Conservation (phyloP, 306 rosid species). For the cucumber (Cucumis sativus) region DNA sequence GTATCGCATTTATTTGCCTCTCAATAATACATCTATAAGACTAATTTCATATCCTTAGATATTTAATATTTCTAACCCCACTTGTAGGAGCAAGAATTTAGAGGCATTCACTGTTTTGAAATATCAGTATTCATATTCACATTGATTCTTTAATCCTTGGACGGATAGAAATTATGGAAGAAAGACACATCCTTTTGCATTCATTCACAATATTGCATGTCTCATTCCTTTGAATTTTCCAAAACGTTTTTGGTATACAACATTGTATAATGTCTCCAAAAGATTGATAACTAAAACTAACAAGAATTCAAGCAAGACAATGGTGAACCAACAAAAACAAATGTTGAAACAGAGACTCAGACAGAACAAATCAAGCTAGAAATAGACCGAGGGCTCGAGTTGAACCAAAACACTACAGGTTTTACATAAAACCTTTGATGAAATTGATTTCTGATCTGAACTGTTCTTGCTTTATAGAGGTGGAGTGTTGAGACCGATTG, state of each 20-base stretch:
- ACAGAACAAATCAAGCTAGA: not conserved
- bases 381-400: not conserved
- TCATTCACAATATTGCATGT: not conserved
- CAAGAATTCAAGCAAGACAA: not conserved
- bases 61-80: not conserved
- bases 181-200: not conserved
- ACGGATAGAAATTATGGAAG: not conserved
- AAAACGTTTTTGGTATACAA: not conserved
- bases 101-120: not conserved
- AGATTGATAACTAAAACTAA: not conserved
- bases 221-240: not conserved
- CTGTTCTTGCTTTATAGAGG: not conserved
- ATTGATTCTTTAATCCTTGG: not conserved
- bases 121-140: not conserved
- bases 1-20: not conserved
- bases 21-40: not conserved
- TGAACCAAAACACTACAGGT: not conserved
- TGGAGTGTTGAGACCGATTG: conserved; percentile 28
- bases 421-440: not conserved
- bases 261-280: not conserved
- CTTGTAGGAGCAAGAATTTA: not conserved
- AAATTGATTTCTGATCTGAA: not conserved
- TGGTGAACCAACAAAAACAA: not conserved
- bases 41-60: not conserved
- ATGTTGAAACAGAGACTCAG: not conserved